These are phyloP conservation scores for Nicotiana undulata DNA, from an alignment of 257 asterid species.

Conservation along the genomic window DNA sequence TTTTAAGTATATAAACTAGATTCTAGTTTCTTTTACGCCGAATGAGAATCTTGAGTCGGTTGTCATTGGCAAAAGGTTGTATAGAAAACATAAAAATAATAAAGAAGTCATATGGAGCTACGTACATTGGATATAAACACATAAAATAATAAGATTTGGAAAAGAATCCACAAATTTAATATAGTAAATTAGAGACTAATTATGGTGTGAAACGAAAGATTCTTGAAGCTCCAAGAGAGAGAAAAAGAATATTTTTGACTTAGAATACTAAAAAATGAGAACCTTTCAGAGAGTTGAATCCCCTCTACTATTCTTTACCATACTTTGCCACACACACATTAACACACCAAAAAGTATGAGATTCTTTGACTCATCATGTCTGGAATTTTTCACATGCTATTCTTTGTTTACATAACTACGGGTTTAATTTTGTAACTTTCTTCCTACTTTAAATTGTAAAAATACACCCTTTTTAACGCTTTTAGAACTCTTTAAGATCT, in stretches of 20 bases:
- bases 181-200: background rate
- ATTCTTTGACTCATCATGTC: constrained; percentile 27
- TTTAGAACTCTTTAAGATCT: constrained; percentile 11
- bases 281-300: constrained; percentile 18
- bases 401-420: background rate
- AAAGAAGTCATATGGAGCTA: background rate
- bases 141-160: background rate
- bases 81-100: background rate
- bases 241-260: constrained; percentile 7
- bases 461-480: constrained; percentile 7
- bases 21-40: background rate
- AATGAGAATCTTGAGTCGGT: background rate
- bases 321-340: constrained; percentile 6
- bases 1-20: background rate
- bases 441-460: constrained; percentile 3
- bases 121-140: background rate
- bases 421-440: background rate
- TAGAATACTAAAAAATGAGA: constrained; percentile 25
- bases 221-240: constrained; percentile 4
- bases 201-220: constrained; percentile 5
- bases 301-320: constrained; percentile 19
- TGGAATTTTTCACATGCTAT: constrained; percentile 35
- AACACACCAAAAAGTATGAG: constrained; percentile 26
- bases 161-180: background rate
- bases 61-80: background rate